Base-by-base conservation (phyloP, 2,329 filamentous ascomycete species). In the Diaporthe citriasiana region DNA sequence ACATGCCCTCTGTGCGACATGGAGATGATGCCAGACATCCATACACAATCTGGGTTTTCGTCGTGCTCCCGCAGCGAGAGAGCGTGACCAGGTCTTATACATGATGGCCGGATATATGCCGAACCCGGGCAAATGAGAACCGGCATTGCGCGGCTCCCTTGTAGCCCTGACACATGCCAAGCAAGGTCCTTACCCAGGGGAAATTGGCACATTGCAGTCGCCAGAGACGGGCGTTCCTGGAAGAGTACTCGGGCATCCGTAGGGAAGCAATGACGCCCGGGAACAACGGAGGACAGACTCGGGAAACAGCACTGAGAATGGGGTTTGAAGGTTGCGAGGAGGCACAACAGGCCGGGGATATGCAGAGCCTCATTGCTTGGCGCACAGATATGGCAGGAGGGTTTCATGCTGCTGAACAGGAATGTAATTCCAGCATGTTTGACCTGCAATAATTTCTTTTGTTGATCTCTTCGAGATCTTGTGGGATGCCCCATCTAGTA, bases 381-480 rank as follows among this genome's bases (percentile, higher is more conserved):
- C 63, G 63, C 47, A 53, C 33, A 27, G 47, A 51, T 53, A 51
- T 66, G n/a, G 63, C 47, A 68, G 45, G 45, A 22, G 42, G 63
- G 33, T 38, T 25, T 53, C 15, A 33, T 35, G 63, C 47, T 38
- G 30, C 63, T 27, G 8, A 53, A 35, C 63, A 53, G 47, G 45
- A 30, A 51, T 38, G 15, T n/a, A 22, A 30, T 25, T 40, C 63
- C 5, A 30, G 47, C 47, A 40, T 53, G 45, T 27, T 15, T 50
- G 63, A 40, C 47, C 33, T 53, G 47, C 45, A 40, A 27, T 25
- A 53, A 15, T 53, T 68, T 40, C 33, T 22, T 68, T 25, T 53
- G 33, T 68, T 50, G 63, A 68, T 68, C 63, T 68, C 63, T 53
- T 47, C 47, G 63, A 68, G 45, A 68, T 68, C 47, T 68, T 38